Evolutionary conservation across 768 basidiomycete genomes (phyloP), one percentile per base, ranked within the genome.

Genomic region (Russula olivacea): DNA sequence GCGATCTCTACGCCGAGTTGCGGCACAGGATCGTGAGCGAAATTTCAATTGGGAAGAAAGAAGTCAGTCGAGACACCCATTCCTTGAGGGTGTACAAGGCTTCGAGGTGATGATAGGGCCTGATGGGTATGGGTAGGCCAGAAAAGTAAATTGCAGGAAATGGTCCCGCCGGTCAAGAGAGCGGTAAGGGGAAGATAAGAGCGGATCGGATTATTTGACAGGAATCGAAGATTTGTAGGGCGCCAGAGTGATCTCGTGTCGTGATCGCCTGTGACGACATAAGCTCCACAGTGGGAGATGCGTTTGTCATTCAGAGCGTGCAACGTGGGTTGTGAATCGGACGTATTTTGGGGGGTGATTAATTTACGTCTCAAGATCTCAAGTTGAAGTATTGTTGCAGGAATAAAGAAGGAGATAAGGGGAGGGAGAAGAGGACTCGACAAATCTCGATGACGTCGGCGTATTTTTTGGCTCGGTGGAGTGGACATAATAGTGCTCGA

Each of bases 231-330:
- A 59, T 51, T 23, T 48, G 47, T 38, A 38, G 38, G 38, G 38
- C 12, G 38, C 0, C n/a, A 48, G 12, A 48, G 47, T 17, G 28
- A 56, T 30, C 25, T 43, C 28, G 30, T 51, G 51, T 38, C 2
- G 49, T 52, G 58, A 59, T 59, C 58, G 49, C 28, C 19, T 41
- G 58, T 59, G 58, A 59, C 58, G 58, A 59, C 58, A 59, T 59
- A 3, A 19, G 49, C 49, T 23, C 58, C 58, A 51, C 58, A 49
- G 36, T 40, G 48, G 48, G 58, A 36, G n/a, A 50, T 50, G 48
- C 19, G 19, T 50, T 36, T 58, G 17, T 36, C 21, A 30, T 43
- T 19, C 7, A 21, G 19, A n/a, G 40, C 40, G 10, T 25, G 40
- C 25, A 41, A 32, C 38, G 41, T 30, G 40, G 36, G 21, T 53